Conservation (phyloP, 768 basidiomycete species). For the Lactarius hengduanensis region DNA sequence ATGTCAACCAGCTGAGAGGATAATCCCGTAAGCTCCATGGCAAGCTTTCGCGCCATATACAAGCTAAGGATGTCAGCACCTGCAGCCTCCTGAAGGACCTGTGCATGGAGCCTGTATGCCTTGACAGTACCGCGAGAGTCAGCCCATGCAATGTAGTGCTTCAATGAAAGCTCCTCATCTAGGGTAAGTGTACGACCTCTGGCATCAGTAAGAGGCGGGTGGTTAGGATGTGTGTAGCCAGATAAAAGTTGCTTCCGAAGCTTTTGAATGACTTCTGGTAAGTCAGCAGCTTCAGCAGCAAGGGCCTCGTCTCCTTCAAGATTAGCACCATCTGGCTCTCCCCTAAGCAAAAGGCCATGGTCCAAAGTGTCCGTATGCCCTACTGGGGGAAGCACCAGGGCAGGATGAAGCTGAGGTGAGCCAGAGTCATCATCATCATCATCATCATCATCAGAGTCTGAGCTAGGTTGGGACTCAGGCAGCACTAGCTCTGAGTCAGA, state of each 20-base stretch:
- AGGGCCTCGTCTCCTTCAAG: background rate
- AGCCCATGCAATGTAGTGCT: background rate
- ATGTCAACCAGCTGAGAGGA: background rate
- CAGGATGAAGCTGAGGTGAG: no score
- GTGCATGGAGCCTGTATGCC: background rate
- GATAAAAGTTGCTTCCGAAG: background rate
- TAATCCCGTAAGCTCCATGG: constrained; percentile 1
- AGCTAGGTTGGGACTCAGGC: no score
- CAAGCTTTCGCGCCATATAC: background rate
- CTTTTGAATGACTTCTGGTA: background rate
- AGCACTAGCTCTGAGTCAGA: no score
- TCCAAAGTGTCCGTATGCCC: no score
- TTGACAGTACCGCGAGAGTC: background rate
- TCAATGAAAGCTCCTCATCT: background rate
- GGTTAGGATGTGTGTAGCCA: background rate
- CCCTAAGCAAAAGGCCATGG: no score
- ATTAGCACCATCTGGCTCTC: background rate
- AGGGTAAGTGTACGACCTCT: background rate
- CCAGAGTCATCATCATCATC: no score
- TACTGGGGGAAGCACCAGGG: no score
- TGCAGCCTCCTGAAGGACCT: background rate
- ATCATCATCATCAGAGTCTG: no score
- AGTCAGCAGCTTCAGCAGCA: background rate
- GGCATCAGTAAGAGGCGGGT: background rate
- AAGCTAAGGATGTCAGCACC: background rate